These are phyloP conservation scores for Collybia sordida DNA, from an alignment of 768 basidiomycete genomes.

Conservation along the genomic window DNA sequence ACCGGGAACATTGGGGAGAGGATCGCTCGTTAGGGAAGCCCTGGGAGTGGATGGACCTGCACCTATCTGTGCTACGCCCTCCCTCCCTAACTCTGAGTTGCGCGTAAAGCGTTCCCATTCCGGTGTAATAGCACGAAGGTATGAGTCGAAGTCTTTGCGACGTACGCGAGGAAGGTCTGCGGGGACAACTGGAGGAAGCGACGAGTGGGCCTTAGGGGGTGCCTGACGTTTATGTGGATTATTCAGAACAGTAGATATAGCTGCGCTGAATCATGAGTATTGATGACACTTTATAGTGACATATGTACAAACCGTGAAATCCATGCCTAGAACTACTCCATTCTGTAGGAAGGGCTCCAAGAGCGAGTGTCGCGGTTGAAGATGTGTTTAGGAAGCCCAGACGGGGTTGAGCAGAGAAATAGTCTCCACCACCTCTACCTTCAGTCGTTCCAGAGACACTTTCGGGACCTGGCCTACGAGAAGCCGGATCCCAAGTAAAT, in stretches of 20 bases:
- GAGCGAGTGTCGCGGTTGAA: constrained; percentile 39
- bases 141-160: constrained; percentile 82
- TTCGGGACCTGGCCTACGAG: constrained; percentile 59
- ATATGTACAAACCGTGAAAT: constrained; percentile 71
- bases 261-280: constrained; percentile 36
- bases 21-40: constrained; percentile 16
- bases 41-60: constrained; percentile 25
- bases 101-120: constrained; percentile 80
- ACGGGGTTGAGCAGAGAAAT: constrained; percentile 56
- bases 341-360: constrained; percentile 52
- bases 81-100: constrained; percentile 34
- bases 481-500: constrained; percentile 72
- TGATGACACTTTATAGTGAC: not conserved
- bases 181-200: constrained; percentile 68
- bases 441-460: constrained; percentile 76
- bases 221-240: constrained; percentile 83
- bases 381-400: constrained; percentile 52
- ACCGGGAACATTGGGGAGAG: constrained; percentile 19
- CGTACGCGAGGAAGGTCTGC: constrained; percentile 80
- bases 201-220: constrained; percentile 85
- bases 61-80: constrained; percentile 40
- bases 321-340: constrained; percentile 86
- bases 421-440: constrained; percentile 54
- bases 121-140: constrained; percentile 65
- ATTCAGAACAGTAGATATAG: constrained; percentile 91